Evolutionary conservation across 2,329 filamentous ascomycete species (phyloP), one percentile per base, ranked within the genome.

Genomic region (Botrytis aclada): DNA sequence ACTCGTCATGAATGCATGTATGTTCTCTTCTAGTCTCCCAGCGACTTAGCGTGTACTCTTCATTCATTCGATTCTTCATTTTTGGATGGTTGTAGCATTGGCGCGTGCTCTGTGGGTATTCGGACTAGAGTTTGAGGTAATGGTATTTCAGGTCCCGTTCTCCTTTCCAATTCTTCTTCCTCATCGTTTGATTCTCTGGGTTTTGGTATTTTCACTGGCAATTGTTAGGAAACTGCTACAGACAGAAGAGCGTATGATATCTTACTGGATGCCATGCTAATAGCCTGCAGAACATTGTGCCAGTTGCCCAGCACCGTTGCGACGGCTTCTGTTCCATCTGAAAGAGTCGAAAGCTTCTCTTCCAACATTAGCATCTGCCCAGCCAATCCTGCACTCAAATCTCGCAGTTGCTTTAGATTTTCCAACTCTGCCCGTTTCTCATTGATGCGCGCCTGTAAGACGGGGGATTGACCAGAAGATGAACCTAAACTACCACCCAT

Each of bases 341-440:
- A 93, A 39, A 97, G 82, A 0, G 93, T 97, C 22, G 87, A 86
- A 14, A 97, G 84, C 81, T 94, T 95, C 80, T 92, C 88, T 78
- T 95, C 92, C 70, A 97, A 82, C 74, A 90, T 89, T 80, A 95
- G 91, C 92, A 97, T 96, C 81, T 96, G 93, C 58, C 88, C 87
- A 60, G 93, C 93, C 47, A 95, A 86, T 2, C 91, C 92, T 34
- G 91, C 92, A 78, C 92, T 95, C 63, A 97, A 86, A 78, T 94
- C 91, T 77, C 92, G 88, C 69, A 97, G 84, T 81, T 96, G 90
- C 80, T 89, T 92, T 73, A 96, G 85, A 78, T 90, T 93, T 77
- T 94, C 92, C 9, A 97, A 86, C 82, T 97, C 93, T 71, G 90
- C 89, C 82, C 92, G 94, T 85, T 97, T 97, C 84, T 96, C 93